Base-by-base conservation (phyloP, 495 filamentous ascomycete genomes). In the Talaromyces nanjingensis region DNA sequence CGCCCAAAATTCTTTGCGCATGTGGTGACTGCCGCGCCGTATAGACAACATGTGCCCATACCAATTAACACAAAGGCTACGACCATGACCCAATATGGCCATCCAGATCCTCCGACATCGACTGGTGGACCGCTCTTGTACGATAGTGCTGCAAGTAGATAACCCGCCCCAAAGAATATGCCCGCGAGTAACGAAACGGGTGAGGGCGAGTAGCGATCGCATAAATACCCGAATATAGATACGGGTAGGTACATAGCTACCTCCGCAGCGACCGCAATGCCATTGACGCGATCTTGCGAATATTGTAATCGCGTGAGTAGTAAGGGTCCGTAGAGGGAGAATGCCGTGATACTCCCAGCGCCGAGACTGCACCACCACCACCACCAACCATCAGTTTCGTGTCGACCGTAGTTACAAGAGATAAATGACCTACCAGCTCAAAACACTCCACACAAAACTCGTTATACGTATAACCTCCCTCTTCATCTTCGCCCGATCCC, bases 1-100 rank as follows among this genome's bases (percentile, higher is more conserved):
- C 87, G 80, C 20, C 93, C 91, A 73, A 98, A 97, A 74, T 97
- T 98, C 84, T 98, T 98, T 25, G 93, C 94, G 65, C 92, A 96
- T 2, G 93, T 96, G 24, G 94, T 92, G 31, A 98, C 89, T 0
- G 90, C 89, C 39, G 85, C 82, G 27, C 97, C 72, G 71, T 98
- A 97, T 88, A 98, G 91, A 69, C 82, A 82, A 65, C 88, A 87
- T 0, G 94, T 97, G 5, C 87, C 93, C 65, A 87, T 83, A 1
- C 94, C 94, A 56, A 97, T 85, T 7, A 78, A 77, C 20, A 90
- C 81, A 68, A 98, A 98, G 1, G 91, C 90, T 59, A 89, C 62
- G 2, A 96, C 73, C 94, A 98, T 96, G 64, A 89, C 77, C 71
- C 80, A 82, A 65, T 92, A 96, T 3, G 91, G 88, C 81, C 87